Evolutionary conservation across 208 protist genomes (phyloP).

Genomic region (Trypanosoma mega): DNA sequence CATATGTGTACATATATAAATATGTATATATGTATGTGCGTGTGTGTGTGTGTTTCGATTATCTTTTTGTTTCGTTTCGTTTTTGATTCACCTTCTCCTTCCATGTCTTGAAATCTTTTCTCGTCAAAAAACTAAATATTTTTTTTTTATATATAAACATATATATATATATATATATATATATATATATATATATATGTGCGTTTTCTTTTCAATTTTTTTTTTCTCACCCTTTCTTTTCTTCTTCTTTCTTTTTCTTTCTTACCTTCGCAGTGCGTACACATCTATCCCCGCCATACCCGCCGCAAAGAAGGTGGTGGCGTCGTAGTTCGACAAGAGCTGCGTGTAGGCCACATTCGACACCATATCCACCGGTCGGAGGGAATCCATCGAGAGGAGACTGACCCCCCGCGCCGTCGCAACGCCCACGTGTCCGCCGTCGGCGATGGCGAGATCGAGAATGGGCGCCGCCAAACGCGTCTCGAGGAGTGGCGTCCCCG

Average conservation of each 20-base stretch:
- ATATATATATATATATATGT: too few species aligned
- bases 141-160: too few species aligned
- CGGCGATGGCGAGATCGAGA: constrained; percentile 38
- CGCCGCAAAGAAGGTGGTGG: constrained; percentile 39
- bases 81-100: background rate
- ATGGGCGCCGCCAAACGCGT: constrained; percentile 45
- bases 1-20: too few species aligned
- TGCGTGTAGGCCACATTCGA: constrained; percentile 45
- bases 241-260: constrained; percentile 10
- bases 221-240: background rate
- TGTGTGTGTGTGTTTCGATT: background rate
- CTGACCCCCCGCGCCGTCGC: constrained; percentile 67
- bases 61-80: constrained; percentile 15
- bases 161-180: too few species aligned
- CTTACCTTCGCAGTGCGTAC: constrained; percentile 15
- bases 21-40: background rate
- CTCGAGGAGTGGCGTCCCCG: constrained; percentile 36
- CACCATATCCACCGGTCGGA: constrained; percentile 35
- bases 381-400: constrained; percentile 40
- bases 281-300: constrained; percentile 29
- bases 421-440: constrained; percentile 32
- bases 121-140: too few species aligned
- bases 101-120: too few species aligned
- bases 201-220: constrained; percentile 15
- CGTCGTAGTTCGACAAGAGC: constrained; percentile 32